Percentiles rank a stretch among this genome's conserved stretches.
Evolutionary conservation across 257 asterid species (phyloP).

Genomic region (Ajuga chamaepitys): DNA sequence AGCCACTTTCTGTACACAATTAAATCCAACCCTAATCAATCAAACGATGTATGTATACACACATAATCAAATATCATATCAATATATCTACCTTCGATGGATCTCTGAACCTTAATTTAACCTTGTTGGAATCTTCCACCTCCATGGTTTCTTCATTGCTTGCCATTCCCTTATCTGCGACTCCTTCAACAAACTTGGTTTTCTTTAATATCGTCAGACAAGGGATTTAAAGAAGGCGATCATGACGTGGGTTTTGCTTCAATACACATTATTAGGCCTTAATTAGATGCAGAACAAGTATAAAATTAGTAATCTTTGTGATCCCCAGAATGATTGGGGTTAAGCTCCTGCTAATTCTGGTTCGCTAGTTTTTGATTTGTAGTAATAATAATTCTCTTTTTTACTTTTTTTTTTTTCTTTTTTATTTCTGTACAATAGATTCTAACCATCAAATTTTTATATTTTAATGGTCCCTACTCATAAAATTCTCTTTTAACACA

Average conservation of each 20-base stretch:
- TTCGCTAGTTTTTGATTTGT: too few relatives aligned
- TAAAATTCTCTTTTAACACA: too few relatives aligned
- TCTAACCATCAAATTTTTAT: too few relatives aligned
- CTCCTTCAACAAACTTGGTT: constrained; percentile 7
- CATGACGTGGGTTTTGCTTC: constrained; percentile 21
- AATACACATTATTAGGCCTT: not conserved
- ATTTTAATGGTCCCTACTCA: too few relatives aligned
- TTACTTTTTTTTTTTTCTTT: too few relatives aligned
- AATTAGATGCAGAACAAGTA: not conserved
- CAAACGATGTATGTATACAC: too few relatives aligned
- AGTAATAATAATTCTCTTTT: too few relatives aligned
- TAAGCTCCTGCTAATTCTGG: not conserved
- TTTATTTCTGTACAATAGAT: too few relatives aligned
- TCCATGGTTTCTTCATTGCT: constrained; percentile 54
- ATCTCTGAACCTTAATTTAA: constrained; percentile 54
- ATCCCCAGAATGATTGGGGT: not conserved
- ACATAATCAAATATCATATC: too few relatives aligned
- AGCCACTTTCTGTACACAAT: constrained; percentile 67
- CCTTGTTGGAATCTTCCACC: constrained; percentile 40
- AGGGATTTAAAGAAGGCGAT: constrained; percentile 10
- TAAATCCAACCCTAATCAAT: constrained; percentile 13
- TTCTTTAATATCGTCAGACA: not conserved
- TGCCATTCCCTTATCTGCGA: constrained; percentile 29
- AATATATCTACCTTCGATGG: constrained; percentile 77
- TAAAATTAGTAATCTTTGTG: not conserved